Conservation (phyloP, 2,329 filamentous ascomycete species). For the Trichoderma sp. region DNA sequence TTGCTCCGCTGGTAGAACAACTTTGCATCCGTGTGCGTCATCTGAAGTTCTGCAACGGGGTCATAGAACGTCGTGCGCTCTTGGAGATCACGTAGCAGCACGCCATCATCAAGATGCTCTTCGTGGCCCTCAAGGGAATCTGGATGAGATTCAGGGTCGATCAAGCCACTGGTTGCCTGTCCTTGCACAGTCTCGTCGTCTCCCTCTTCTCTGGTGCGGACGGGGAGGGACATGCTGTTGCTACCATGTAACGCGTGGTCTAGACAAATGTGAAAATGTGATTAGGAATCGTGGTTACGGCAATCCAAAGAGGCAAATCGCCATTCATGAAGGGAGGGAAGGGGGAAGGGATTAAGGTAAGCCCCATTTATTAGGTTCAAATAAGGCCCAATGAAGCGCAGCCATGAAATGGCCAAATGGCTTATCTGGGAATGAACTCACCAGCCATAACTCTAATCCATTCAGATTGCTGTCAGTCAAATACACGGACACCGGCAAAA, state of each 20-base stretch:
- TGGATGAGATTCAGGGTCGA: constrained; percentile 24
- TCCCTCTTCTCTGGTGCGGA: constrained; percentile 32
- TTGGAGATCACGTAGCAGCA: constrained; percentile 59
- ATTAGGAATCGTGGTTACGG: background rate
- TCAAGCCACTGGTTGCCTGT: constrained; percentile 25
- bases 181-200: constrained; percentile 29
- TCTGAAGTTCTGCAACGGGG: constrained; percentile 86
- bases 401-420: background rate
- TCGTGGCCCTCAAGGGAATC: constrained; percentile 26
- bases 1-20: constrained; percentile 92
- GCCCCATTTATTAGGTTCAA: background rate
- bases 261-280: background rate
- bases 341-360: background rate
- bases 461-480: background rate
- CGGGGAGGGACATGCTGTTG: constrained; percentile 20
- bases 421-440: background rate
- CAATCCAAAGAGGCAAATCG: background rate
- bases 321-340: background rate
- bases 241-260: constrained; percentile 13
- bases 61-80: constrained; percentile 86
- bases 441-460: constrained; percentile 5
- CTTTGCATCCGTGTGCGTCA: constrained; percentile 92
- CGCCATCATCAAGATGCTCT: constrained; percentile 47
- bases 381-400: background rate
- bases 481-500: background rate